Evolutionary conservation across 2,329 filamentous ascomycete species (phyloP).

Genomic region (Pezicula radicicola): DNA sequence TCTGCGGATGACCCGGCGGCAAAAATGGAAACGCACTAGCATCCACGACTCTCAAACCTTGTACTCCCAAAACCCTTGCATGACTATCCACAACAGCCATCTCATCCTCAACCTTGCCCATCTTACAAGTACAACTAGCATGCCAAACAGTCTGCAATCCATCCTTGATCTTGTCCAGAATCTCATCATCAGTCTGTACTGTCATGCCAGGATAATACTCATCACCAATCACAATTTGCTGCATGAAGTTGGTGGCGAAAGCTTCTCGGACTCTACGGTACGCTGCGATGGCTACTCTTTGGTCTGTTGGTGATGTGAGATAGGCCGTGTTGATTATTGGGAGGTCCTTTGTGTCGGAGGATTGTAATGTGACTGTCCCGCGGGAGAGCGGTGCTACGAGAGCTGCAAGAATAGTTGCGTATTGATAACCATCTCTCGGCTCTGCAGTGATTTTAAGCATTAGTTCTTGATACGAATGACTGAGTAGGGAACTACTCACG

Average conservation of each 20-base stretch:
- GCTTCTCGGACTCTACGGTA: constrained; percentile 39
- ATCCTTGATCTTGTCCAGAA: constrained; percentile 16
- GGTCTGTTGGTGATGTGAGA: constrained; percentile 39
- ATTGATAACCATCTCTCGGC: constrained; percentile 28
- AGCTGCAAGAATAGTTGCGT: constrained; percentile 28
- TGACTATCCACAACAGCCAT: constrained; percentile 26
- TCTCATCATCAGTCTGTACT: constrained; percentile 19
- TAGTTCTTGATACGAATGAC: neutral
- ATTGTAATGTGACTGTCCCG: constrained; percentile 40
- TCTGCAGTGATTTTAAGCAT: constrained; percentile 5
- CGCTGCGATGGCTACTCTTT: constrained; percentile 39
- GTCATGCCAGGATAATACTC: constrained; percentile 18
- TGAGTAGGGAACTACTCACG: constrained; percentile 4
- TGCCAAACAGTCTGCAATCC: constrained; percentile 39
- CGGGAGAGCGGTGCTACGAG: constrained; percentile 39
- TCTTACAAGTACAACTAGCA: constrained; percentile 53
- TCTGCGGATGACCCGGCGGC: constrained; percentile 38
- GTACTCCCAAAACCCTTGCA: constrained; percentile 19
- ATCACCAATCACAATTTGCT: constrained; percentile 8
- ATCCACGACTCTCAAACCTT: constrained; percentile 21
- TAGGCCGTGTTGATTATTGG: constrained; percentile 42
- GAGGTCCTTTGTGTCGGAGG: constrained; percentile 28
- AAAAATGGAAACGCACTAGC: constrained; percentile 20
- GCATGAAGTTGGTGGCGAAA: constrained; percentile 11
- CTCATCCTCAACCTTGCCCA: constrained; percentile 44